Conservation (phyloP, 148 eudicot genomes). For the Camellia sinensis region DNA sequence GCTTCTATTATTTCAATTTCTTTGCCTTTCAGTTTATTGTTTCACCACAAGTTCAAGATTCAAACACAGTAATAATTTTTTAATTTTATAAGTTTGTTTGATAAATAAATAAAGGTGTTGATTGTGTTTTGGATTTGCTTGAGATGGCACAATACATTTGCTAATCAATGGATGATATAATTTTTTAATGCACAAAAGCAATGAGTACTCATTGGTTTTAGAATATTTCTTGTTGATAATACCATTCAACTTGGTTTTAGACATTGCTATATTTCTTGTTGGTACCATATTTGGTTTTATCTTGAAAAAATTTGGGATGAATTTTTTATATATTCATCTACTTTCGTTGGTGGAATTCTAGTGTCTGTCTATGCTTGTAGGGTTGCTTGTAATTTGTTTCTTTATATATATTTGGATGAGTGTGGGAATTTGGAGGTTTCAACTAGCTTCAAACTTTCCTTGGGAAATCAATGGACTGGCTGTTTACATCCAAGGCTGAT, state of each 20-base stretch:
- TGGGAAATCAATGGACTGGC: not conserved
- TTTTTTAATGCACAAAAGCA: not conserved
- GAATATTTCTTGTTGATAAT: not conserved
- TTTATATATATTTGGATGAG: not conserved
- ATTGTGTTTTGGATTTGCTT: not conserved
- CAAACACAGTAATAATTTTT: not conserved
- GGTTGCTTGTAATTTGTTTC: not conserved
- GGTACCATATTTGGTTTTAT: not conserved
- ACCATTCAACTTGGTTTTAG: too few relatives aligned
- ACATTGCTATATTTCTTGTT: too few relatives aligned
- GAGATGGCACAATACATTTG: not conserved
- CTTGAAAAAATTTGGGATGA: not conserved
- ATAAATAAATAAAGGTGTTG: not conserved
- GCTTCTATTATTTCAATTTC: too few relatives aligned
- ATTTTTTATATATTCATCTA: not conserved
- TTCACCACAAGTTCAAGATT: too few relatives aligned
- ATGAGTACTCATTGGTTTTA: too few relatives aligned
- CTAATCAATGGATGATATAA: not conserved
- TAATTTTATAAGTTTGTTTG: not conserved
- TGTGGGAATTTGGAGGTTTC: too few relatives aligned
- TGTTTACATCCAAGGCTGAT: not conserved
- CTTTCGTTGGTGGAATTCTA: not conserved
- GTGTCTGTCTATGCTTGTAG: not conserved
- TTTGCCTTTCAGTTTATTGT: too few relatives aligned
- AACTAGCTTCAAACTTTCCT: not conserved